Evolutionary conservation across 73 alveolate species (phyloP).

Genomic region (Paramecium octaurelia): DNA sequence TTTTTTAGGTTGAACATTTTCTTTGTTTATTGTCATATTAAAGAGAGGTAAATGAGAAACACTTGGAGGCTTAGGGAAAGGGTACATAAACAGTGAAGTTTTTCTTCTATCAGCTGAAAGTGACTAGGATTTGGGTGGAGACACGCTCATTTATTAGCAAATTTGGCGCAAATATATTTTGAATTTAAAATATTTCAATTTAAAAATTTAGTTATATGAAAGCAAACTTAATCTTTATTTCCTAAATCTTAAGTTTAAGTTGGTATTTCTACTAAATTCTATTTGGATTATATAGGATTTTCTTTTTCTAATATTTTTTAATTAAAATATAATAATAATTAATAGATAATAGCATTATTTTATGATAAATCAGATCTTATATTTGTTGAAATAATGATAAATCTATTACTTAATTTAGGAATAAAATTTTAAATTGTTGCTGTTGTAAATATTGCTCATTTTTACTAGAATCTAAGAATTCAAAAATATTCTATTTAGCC

Average conservation of each 20-base stretch:
- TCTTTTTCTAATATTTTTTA: too few species aligned
- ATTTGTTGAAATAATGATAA: not conserved
- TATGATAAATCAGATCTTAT: too few species aligned
- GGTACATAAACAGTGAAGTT: not conserved
- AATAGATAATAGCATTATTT: not conserved
- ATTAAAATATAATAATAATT: too few species aligned
- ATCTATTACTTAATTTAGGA: not conserved
- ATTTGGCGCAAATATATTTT: not conserved
- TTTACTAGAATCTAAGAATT: too few species aligned
- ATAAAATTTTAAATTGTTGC: too few species aligned
- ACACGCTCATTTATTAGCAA: not conserved
- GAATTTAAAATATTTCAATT: not conserved
- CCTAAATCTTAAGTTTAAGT: not conserved
- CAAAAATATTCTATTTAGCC: not conserved
- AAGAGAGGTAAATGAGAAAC: conserved; percentile 28
- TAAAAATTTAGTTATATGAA: not conserved
- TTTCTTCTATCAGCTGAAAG: not conserved
- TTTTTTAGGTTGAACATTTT: not conserved
- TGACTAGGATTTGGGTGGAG: not conserved
- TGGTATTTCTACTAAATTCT: not conserved
- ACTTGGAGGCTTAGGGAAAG: conserved; percentile 1
- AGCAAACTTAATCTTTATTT: not conserved
- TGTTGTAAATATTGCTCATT: too few species aligned
- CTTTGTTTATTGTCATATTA: not conserved
- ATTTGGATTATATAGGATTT: too few species aligned